Conservation (phyloP, 2,329 filamentous ascomycete species). For the Fusarium hostae region DNA sequence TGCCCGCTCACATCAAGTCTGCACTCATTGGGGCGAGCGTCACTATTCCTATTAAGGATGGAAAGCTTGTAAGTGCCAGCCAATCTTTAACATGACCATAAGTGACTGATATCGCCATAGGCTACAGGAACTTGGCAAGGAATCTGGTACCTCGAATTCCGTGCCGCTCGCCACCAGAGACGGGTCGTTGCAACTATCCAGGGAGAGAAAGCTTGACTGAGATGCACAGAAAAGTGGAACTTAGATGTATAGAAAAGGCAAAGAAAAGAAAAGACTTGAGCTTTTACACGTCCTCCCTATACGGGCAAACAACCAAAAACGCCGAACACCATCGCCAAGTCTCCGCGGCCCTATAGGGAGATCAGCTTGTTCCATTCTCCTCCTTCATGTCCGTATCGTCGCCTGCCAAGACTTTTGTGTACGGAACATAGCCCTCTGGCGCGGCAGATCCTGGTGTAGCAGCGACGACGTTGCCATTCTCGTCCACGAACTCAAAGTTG, state of each 20-base stretch:
- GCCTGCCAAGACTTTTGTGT: conserved; percentile 73
- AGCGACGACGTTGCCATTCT: conserved; percentile 87
- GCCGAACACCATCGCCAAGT: conserved; percentile 53
- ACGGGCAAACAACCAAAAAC: conserved; percentile 35
- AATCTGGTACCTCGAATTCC: conserved; percentile 95
- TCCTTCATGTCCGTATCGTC: conserved; percentile 71
- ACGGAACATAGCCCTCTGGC: conserved; percentile 68
- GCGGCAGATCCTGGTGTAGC: conserved; percentile 78
- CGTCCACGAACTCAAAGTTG: conserved; percentile 97
- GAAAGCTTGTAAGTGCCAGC: conserved; percentile 71
- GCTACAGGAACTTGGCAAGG: conserved; percentile 81
- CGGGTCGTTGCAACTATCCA: conserved; percentile 94
- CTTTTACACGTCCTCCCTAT: conserved; percentile 24
- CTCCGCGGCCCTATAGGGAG: conserved; percentile 36
- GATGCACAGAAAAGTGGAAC: neutral
- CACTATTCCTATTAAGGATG: conserved; percentile 89
- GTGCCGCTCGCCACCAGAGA: conserved; percentile 78
- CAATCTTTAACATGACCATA: neutral
- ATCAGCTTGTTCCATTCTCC: conserved; percentile 53
- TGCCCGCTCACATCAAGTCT: conserved; percentile 97
- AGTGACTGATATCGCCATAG: conserved; percentile 46
- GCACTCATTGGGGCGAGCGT: conserved; percentile 89
- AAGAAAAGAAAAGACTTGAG: conserved; percentile 28
- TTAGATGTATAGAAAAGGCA: conserved; percentile 2
- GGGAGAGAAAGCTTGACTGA: conserved; percentile 71